Base-by-base conservation (phyloP, 441 rosid genomes). In the Adansonia grandidieri region DNA sequence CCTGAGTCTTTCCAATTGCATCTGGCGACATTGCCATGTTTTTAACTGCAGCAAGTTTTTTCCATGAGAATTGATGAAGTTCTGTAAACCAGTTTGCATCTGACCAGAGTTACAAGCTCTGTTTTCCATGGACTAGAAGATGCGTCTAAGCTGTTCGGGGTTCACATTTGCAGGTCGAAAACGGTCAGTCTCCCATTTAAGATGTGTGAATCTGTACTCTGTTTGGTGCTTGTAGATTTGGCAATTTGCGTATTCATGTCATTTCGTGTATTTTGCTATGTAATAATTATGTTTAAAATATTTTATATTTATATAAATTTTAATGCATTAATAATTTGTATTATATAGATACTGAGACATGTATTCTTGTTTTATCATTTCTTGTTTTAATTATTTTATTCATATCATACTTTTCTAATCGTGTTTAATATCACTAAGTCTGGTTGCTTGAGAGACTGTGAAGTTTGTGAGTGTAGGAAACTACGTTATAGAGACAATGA, bases 141-240 rank as follows among this genome's bases (percentile, higher is more conserved):
- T 15, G 22, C 32, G 9, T 15, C 22, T 71, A 4, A 53, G 74
- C 58, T 71, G 62, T 2, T 14, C 54, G 28, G 45, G 67, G 32
- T 42, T 13, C 9, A 28, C 13, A 13, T 62, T 28, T 62, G 67
- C 67, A 6, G 9, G 19, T 53, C 1, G 3, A 67, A 67, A 53
- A 9, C 10, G 11, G 61, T 32, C 60, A 4, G 2, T 28, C 62
- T 15, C 24, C 74, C 62, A 19, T 44, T 45, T 71, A 71, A 51
- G 47, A 71, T 53, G 62, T 57, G 4, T 8, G 62, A 47, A 53
- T 32, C 62, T 71, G 74, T 71, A 24, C 13, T 6, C 42, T 50
- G 14, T 28, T 7, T 51, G 44, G 1, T 53, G 9, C 62, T 53
- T 54, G 14, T 64, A 63, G 45, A 63, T 9, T 11, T 28, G 45